Evolutionary conservation across 805 yeast species (phyloP).

Genomic region (Candida awuae): DNA sequence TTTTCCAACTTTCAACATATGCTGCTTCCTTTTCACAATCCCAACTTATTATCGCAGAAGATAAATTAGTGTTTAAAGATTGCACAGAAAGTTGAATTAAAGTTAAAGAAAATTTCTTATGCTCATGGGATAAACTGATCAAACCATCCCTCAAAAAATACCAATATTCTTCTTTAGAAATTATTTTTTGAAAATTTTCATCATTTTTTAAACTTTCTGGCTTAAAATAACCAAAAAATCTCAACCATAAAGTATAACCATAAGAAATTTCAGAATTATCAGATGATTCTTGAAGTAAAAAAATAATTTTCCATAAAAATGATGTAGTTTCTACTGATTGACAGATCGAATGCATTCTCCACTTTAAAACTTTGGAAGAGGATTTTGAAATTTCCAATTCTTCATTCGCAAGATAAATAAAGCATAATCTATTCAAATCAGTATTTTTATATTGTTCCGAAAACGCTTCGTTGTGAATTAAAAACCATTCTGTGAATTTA

Average conservation of each 20-base stretch:
- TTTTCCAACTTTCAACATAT: slow-evolving; percentile 53
- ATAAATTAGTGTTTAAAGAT: slow-evolving; percentile 29
- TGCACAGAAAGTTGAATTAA: slow-evolving; percentile 56
- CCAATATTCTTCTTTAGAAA: slow-evolving; percentile 44
- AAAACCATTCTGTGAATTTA: slow-evolving; percentile 32
- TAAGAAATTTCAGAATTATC: slow-evolving; percentile 28
- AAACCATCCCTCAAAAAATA: slow-evolving; percentile 45
- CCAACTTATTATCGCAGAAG: slow-evolving; percentile 39
- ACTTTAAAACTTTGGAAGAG: slow-evolving; percentile 39
- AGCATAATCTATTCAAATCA: slow-evolving; percentile 24
- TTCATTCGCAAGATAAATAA: slow-evolving; percentile 31
- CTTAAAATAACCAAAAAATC: slow-evolving; percentile 34
- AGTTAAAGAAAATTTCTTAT: slow-evolving; percentile 59
- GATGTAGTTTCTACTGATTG: slow-evolving; percentile 18
- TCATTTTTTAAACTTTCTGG: slow-evolving; percentile 7
- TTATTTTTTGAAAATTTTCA: slow-evolving; percentile 24
- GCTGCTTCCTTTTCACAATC: slow-evolving; percentile 20
- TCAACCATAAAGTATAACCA: slow-evolving; percentile 48
- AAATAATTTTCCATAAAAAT: slow-evolving; percentile 41
- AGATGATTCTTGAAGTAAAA: slow-evolving; percentile 27
- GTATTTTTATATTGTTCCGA: neutral
- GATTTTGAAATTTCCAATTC: slow-evolving; percentile 31
- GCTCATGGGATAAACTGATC: slow-evolving; percentile 51
- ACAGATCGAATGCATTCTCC: slow-evolving; percentile 40
- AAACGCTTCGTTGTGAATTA: slow-evolving; percentile 20